These are phyloP conservation scores for Colletotrichum nymphaeae DNA, from an alignment of 2,329 filamentous ascomycete species.

Conservation along the genomic window DNA sequence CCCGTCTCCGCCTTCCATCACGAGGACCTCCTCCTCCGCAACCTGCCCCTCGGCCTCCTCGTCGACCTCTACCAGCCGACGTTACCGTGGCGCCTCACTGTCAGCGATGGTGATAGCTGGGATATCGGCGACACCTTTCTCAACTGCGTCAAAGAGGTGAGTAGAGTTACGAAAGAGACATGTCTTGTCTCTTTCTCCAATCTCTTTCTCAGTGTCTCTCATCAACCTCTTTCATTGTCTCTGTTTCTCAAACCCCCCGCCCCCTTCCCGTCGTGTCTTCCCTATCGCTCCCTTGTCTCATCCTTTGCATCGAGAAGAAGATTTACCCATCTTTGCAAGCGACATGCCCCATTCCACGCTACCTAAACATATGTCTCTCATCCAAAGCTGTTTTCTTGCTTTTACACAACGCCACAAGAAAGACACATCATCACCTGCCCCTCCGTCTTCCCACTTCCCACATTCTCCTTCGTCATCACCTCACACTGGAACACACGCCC, in stretches of 20 bases:
- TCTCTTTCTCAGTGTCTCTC: conserved; percentile 7
- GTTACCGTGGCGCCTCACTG: conserved; percentile 66
- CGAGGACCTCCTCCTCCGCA: conserved; percentile 64
- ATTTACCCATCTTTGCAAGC: not conserved
- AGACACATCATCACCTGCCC: not conserved
- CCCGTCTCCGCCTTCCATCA: conserved; percentile 70
- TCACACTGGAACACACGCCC: not conserved
- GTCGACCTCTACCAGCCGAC: conserved; percentile 67
- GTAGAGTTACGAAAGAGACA: conserved; percentile 36
- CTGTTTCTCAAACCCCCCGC: not conserved
- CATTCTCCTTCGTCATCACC: not conserved
- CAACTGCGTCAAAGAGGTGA: conserved; percentile 72
- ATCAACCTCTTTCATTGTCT: not conserved
- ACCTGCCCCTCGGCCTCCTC: conserved; percentile 65
- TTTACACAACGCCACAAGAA: not conserved
- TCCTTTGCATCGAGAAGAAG: not conserved
- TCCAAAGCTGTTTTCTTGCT: not conserved
- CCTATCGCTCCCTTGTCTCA: not conserved
- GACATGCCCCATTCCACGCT: not conserved
- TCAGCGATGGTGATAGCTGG: conserved; percentile 66
- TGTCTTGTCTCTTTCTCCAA: not conserved
- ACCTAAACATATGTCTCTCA: not conserved
- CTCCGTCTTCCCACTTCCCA: not conserved
- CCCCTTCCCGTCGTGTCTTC: not conserved
- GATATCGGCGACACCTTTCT: conserved; percentile 72